These are phyloP conservation scores for Tremella yokohamensis DNA, from an alignment of 768 basidiomycete genomes.

Conservation along the genomic window DNA sequence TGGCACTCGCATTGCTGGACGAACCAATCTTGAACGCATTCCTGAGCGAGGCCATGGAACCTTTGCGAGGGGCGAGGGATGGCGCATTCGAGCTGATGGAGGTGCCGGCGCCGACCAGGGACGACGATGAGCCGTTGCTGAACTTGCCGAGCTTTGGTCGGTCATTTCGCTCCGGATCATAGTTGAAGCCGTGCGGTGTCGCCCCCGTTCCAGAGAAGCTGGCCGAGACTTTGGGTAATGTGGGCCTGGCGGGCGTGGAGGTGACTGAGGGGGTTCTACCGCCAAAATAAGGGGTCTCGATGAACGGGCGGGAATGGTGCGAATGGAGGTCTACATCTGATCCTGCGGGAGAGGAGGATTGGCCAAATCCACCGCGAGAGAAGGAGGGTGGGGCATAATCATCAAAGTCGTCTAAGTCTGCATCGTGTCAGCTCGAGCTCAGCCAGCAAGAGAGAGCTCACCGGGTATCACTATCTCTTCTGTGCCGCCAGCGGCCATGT, in stretches of 20 bases:
- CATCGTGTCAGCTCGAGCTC: neutral
- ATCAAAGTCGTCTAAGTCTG: neutral
- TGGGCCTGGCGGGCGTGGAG: constrained; percentile 27
- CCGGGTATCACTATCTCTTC: constrained; percentile 29
- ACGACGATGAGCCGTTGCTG: constrained; percentile 40
- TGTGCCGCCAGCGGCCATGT: constrained; percentile 8
- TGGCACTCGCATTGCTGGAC: neutral
- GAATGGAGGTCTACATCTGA: neutral
- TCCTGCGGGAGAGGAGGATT: constrained; percentile 1
- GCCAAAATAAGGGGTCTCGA: constrained; percentile 4
- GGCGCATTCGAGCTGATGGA: constrained; percentile 27
- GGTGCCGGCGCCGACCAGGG: constrained; percentile 28
- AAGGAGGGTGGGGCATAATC: constrained; percentile 1
- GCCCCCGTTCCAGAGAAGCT: constrained; percentile 25
- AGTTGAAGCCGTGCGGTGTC: constrained; percentile 11
- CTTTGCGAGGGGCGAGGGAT: constrained; percentile 33
- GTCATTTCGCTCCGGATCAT: constrained; percentile 15
- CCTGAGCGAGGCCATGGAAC: constrained; percentile 37
- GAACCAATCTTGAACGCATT: constrained; percentile 40
- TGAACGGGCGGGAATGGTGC: neutral
- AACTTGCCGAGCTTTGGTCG: constrained; percentile 29
- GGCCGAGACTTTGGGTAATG: constrained; percentile 25
- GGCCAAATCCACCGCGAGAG: neutral
- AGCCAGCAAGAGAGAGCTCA: constrained; percentile 7
- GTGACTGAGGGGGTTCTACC: neutral